Conservation (phyloP, 1,284 basidiomycete species). For the Heterobasidion parviporum region DNA sequence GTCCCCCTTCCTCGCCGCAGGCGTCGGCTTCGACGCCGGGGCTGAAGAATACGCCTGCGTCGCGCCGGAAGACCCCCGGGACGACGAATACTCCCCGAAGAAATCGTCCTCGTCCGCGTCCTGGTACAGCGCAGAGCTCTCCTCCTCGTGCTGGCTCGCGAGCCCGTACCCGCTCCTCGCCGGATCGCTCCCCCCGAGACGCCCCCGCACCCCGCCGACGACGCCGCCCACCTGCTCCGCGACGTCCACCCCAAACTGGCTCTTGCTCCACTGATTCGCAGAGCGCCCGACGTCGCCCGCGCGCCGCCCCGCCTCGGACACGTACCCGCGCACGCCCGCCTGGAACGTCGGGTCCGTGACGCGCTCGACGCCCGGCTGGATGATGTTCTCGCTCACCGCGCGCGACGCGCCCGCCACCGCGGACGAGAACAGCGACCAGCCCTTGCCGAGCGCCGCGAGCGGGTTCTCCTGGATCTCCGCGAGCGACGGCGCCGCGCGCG, state of each 20-base stretch:
- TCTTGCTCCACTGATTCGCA: slow-evolving; percentile 67
- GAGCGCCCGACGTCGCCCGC: slow-evolving; percentile 48
- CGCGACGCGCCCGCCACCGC: slow-evolving; percentile 67
- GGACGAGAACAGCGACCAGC: slow-evolving; percentile 77
- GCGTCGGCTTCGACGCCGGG: slow-evolving; percentile 10
- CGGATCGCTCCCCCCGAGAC: slow-evolving; percentile 24
- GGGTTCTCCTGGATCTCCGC: slow-evolving; percentile 77
- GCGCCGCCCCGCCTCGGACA: slow-evolving; percentile 56
- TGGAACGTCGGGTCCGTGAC: slow-evolving; percentile 73
- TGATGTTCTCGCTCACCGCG: slow-evolving; percentile 69
- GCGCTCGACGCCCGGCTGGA: slow-evolving; percentile 75
- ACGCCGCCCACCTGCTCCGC: slow-evolving; percentile 58
- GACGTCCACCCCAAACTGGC: slow-evolving; percentile 73
- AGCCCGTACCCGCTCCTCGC: slow-evolving; percentile 49
- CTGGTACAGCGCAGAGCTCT: slow-evolving; percentile 47
- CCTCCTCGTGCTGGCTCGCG: slow-evolving; percentile 28
- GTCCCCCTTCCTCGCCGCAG: slow-evolving; percentile 34
- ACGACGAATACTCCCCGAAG: slow-evolving; percentile 40
- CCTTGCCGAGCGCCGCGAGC: slow-evolving; percentile 68
- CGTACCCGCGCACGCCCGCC: slow-evolving; percentile 61
- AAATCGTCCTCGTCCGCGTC: slow-evolving; percentile 45
- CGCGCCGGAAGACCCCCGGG: slow-evolving; percentile 11
- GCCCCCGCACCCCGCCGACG: slow-evolving; percentile 46
- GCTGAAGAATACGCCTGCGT: slow-evolving; percentile 8
- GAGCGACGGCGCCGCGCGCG: slow-evolving; percentile 61